Percentiles rank a stretch among this genome's conserved stretches.
These are phyloP conservation scores for Trichoderma polysporum DNA, from an alignment of 2,329 filamentous ascomycete genomes.

Conservation along the genomic window DNA sequence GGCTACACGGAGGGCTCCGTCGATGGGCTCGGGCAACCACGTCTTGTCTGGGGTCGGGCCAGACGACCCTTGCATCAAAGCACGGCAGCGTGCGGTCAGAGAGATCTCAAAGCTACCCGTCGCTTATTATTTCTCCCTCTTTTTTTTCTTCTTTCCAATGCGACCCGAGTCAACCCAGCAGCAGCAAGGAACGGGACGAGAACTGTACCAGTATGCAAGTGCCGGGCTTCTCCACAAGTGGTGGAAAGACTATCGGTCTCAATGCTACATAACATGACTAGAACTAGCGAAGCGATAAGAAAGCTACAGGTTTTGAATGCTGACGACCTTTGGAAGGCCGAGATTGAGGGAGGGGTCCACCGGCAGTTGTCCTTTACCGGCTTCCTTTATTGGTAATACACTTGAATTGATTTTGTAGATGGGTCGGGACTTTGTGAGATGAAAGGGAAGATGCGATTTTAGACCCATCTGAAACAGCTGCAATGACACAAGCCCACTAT, in stretches of 20 bases:
- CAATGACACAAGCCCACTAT: neutral
- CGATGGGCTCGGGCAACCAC: neutral
- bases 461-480: neutral
- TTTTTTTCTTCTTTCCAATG: neutral
- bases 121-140: neutral
- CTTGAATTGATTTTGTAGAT: neutral
- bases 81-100: slow-evolving; percentile 3
- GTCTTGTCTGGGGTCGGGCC: neutral
- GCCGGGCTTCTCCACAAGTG: slow-evolving; percentile 14
- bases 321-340: neutral
- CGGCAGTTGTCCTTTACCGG: neutral
- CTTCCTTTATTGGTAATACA: neutral
- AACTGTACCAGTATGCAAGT: neutral
- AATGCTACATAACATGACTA: neutral
- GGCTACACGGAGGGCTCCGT: neutral
- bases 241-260: neutral
- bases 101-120: slow-evolving; percentile 4
- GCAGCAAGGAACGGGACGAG: neutral
- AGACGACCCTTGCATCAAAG: slow-evolving; percentile 3
- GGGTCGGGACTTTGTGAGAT: neutral
- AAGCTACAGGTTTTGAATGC: neutral
- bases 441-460: slow-evolving; percentile 2
- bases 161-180: neutral
- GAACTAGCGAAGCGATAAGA: neutral
- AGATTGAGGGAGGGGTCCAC: neutral